These are phyloP conservation scores for Aspergillus cavernicola DNA, from an alignment of 495 filamentous ascomycete species.

Conservation along the genomic window DNA sequence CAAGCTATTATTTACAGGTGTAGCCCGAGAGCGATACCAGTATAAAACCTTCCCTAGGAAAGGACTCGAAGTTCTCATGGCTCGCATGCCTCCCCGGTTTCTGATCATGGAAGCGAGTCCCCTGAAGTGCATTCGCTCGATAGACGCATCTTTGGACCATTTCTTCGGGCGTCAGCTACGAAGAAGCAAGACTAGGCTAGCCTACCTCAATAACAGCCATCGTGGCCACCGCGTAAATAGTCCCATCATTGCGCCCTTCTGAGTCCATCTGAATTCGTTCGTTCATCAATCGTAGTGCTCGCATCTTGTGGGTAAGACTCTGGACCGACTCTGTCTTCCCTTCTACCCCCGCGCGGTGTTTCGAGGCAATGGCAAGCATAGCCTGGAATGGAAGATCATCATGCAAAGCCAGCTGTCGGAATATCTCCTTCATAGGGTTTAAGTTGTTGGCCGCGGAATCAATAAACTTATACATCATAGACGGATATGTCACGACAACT, in stretches of 20 bases:
- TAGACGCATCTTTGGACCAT: constrained; percentile 30
- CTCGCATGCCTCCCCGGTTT: constrained; percentile 26
- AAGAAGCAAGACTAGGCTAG: neutral
- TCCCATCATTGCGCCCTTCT: constrained; percentile 21
- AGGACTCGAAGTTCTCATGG: constrained; percentile 18
- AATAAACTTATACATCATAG: constrained; percentile 32
- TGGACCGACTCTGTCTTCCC: constrained; percentile 26
- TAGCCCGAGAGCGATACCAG: constrained; percentile 16
- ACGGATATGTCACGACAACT: constrained; percentile 28
- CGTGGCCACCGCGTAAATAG: constrained; percentile 28
- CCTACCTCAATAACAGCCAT: constrained; percentile 34
- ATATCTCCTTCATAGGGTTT: constrained; percentile 29
- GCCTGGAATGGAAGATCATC: constrained; percentile 27
- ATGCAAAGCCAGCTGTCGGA: constrained; percentile 24
- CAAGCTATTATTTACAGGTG: neutral
- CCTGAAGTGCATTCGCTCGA: constrained; percentile 28
- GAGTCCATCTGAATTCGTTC: constrained; percentile 23
- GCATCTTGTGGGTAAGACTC: constrained; percentile 30
- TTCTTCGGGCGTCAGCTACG: constrained; percentile 20
- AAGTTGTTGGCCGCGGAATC: constrained; percentile 14
- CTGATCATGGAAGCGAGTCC: constrained; percentile 27
- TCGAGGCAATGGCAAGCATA: constrained; percentile 31
- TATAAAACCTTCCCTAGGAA: constrained; percentile 28
- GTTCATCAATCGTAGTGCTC: constrained; percentile 26
- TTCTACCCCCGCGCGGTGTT: constrained; percentile 27